These are phyloP conservation scores for Leptodontidium sp. DNA, from an alignment of 2,329 filamentous ascomycete genomes.

Conservation along the genomic window DNA sequence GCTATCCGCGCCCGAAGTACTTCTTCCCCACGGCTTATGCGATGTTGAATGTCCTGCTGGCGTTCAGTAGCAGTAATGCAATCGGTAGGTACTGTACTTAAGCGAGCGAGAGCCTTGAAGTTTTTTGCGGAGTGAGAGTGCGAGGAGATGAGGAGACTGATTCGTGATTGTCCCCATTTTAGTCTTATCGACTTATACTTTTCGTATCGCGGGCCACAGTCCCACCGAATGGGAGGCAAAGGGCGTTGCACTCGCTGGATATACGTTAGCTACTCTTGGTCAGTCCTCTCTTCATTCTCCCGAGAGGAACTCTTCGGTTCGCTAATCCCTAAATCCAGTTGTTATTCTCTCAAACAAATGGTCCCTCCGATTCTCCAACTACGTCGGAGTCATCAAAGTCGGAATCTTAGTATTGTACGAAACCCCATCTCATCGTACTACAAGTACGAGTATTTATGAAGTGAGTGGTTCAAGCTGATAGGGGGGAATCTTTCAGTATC, in stretches of 20 bases:
- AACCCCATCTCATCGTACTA: slow-evolving; percentile 20
- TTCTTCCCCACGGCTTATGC: slow-evolving; percentile 72
- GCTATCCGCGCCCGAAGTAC: slow-evolving; percentile 68
- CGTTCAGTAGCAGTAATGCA: slow-evolving; percentile 71
- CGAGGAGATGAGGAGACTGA: no score
- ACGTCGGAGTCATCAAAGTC: slow-evolving; percentile 66
- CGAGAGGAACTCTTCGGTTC: background rate
- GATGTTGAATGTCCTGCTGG: slow-evolving; percentile 68
- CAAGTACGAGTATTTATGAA: background rate
- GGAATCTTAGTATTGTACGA: slow-evolving; percentile 63
- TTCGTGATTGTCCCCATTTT: background rate
- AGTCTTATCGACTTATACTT: slow-evolving; percentile 70
- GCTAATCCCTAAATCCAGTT: slow-evolving; percentile 38
- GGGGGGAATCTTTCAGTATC: slow-evolving; percentile 47
- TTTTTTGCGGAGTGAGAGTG: no score
- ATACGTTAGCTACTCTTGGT: slow-evolving; percentile 54
- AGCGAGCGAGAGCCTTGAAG: background rate
- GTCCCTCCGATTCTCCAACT: slow-evolving; percentile 63
- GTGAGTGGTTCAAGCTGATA: slow-evolving; percentile 14
- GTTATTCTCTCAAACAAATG: slow-evolving; percentile 63
- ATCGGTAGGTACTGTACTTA: slow-evolving; percentile 50
- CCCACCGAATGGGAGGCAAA: slow-evolving; percentile 70
- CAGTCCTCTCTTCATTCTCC: slow-evolving; percentile 39
- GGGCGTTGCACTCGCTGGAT: slow-evolving; percentile 66
- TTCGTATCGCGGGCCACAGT: slow-evolving; percentile 58